Percentiles rank a stretch among this genome's conserved stretches.
Evolutionary conservation across 805 yeast genomes (phyloP).

Genomic region (Geotrichum ghanense): DNA sequence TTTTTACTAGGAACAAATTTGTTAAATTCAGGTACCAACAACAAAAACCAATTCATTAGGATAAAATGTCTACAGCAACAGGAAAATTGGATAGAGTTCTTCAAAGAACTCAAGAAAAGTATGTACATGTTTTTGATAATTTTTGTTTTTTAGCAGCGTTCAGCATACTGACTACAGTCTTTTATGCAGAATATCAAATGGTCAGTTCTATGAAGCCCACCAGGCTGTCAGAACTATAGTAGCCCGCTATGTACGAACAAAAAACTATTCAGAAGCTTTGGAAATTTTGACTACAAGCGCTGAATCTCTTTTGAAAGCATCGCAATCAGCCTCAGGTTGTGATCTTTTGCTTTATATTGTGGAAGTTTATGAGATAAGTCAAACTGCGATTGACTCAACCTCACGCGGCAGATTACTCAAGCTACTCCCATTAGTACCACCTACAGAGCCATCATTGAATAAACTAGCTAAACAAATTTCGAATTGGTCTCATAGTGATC

Average conservation of each 20-base stretch:
- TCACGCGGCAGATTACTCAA: slow-evolving; percentile 37
- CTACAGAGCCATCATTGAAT: slow-evolving; percentile 48
- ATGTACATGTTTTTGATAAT: neutral
- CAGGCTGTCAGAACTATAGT: slow-evolving; percentile 87
- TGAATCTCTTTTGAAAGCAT: slow-evolving; percentile 50
- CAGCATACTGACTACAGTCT: too few relatives aligned
- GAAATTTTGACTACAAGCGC: slow-evolving; percentile 67
- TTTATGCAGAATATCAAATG: slow-evolving; percentile 45
- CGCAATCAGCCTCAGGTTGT: slow-evolving; percentile 70
- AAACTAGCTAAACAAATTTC: slow-evolving; percentile 56
- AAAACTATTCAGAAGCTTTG: slow-evolving; percentile 58
- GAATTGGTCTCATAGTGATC: slow-evolving; percentile 56
- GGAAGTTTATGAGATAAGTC: slow-evolving; percentile 51
- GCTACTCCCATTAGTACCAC: slow-evolving; percentile 32
- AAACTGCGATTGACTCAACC: slow-evolving; percentile 30
- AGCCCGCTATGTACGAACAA: slow-evolving; percentile 65
- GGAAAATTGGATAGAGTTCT: neutral
- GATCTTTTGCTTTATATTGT: slow-evolving; percentile 65
- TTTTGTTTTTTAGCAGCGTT: neutral
- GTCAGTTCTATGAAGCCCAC: slow-evolving; percentile 89
- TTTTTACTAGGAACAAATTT: too few relatives aligned
- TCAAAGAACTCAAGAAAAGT: neutral
- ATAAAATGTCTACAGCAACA: neutral
- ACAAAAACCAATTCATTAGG: too few relatives aligned
- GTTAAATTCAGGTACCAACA: too few relatives aligned